A percentile compares a stretch with the other conserved stretches of the same genome.
phyloP scores from a whole-genome alignment of 83 land plant genomes.

The Picea mariana region DNA sequence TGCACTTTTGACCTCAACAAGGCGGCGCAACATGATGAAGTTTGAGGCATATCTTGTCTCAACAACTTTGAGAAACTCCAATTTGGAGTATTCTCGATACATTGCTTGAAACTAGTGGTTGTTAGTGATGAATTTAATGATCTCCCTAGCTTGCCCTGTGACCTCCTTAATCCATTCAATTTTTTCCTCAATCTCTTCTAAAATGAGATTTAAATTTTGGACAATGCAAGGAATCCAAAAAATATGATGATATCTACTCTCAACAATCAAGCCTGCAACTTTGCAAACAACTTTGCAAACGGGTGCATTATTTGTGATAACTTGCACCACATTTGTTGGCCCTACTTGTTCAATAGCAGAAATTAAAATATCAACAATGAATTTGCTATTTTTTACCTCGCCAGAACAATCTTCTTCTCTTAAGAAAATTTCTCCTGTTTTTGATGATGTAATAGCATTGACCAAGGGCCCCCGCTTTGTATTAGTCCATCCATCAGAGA shows the following conservation, averaged over 20 bases:
- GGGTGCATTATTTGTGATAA: constrained; percentile 23
- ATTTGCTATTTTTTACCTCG: no score
- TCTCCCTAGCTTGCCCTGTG: neutral
- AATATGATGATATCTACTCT: constrained; percentile 9
- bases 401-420: no score
- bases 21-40: neutral
- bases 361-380: neutral
- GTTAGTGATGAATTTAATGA: constrained; percentile 13
- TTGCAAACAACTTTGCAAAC: neutral
- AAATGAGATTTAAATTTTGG: neutral
- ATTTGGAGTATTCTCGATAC: neutral
- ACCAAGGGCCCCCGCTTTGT: no score
- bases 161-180: constrained; percentile 3
- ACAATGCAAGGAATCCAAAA: constrained; percentile 23
- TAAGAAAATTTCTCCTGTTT: no score
- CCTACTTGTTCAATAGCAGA: constrained; percentile 19
- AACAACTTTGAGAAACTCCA: constrained; percentile 13
- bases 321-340: constrained; percentile 19
- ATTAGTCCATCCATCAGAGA: no score
- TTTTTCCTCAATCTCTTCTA: neutral
- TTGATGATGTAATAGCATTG: no score
- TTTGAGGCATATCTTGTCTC: neutral
- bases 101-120: constrained; percentile 5
- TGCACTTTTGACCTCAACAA: constrained; percentile 14
- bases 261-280: constrained; percentile 9